Base-by-base conservation (phyloP, 805 yeast species). In the Maudiozyma barnettii region DNA sequence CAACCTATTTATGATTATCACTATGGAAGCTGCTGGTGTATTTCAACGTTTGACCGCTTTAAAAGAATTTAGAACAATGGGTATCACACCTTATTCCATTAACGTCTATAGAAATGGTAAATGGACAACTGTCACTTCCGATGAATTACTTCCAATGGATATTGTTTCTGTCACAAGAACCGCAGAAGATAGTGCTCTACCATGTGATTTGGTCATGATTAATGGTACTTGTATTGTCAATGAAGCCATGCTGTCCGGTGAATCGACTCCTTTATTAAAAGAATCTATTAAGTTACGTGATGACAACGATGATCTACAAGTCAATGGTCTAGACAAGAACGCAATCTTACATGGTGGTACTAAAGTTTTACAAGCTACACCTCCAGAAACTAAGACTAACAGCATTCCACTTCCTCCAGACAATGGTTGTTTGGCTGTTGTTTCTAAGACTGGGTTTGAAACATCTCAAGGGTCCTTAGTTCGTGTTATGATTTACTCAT, bases 241-340 rank as follows among this genome's bases (percentile, higher is more conserved):
- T 63, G 99, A 93, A 74, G 99, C 99, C 21, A 93, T 93, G 99
- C 80, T 93, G 48, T 87, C 96, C 5, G 99, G 99, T 65, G 99
- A 93, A 71, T 89, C 97, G 5, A 93, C 99, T 40, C 99, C 99
- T 6, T 73, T 93, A 56, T 78, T 93, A 62, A 93, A 93, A 63
- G 99, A 93, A 68, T 85, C 96, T 2, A 78, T 90, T 54, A 80
- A 79, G 54, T 77, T 86, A 56, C 85, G 99, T 69, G 95, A 95
- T 23, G 68, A 72, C 30, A 67, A 74, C 18, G 96, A 86, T 48
- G 56, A 54, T 7, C 71, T 89, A 54, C 85, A 85, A 52, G 70
- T 83, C 2, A 93, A 87, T 49, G 90, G 95, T 35, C 61, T 87
- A 41, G 99, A 93, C 67, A 88, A 88, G 66, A 90, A 89, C 67